These are phyloP conservation scores for Stephanodiscus minutulus DNA, from an alignment of 108 stramenopile genomes.

Conservation along the genomic window DNA sequence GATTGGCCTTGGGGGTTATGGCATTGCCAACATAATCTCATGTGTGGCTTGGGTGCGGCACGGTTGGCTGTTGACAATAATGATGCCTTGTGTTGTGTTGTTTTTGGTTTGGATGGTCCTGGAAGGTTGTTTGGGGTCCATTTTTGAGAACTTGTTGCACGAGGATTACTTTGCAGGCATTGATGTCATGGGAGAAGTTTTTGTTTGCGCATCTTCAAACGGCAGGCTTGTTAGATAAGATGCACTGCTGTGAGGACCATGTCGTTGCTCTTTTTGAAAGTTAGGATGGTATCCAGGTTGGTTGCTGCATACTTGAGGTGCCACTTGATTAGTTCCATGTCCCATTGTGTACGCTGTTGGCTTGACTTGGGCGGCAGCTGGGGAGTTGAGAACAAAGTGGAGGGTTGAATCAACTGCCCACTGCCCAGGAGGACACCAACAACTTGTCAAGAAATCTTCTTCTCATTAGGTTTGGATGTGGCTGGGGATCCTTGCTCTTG, in stretches of 20 bases:
- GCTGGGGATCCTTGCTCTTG: too few relatives aligned
- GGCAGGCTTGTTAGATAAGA: slow-evolving; percentile 37
- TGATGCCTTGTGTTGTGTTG: slow-evolving; percentile 40
- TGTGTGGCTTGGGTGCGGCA: too few relatives aligned
- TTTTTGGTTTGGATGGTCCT: slow-evolving; percentile 3
- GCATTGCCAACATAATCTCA: too few relatives aligned
- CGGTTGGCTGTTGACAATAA: too few relatives aligned
- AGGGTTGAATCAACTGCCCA: slow-evolving; percentile 38
- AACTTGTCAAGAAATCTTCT: too few relatives aligned
- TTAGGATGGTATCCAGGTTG: slow-evolving; percentile 42
- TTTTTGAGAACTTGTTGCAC: slow-evolving; percentile 15
- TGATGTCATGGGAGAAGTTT: slow-evolving; percentile 26
- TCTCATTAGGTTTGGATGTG: too few relatives aligned
- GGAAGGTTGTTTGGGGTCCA: slow-evolving; percentile 11
- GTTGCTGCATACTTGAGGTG: slow-evolving; percentile 50
- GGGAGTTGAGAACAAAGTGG: slow-evolving; percentile 15
- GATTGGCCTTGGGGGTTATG: too few relatives aligned
- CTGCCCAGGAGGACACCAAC: too few relatives aligned
- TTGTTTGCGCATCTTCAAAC: slow-evolving; percentile 39
- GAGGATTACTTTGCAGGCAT: slow-evolving; percentile 24
- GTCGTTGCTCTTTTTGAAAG: slow-evolving; percentile 31
- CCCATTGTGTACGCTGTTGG: slow-evolving; percentile 13
- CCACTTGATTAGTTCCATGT: slow-evolving; percentile 13
- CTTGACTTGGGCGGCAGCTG: slow-evolving; percentile 28
- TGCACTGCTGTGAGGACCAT: slow-evolving; percentile 40